Evolutionary conservation across 495 filamentous ascomycete species (phyloP).

Genomic region (Neurospora sp.): DNA sequence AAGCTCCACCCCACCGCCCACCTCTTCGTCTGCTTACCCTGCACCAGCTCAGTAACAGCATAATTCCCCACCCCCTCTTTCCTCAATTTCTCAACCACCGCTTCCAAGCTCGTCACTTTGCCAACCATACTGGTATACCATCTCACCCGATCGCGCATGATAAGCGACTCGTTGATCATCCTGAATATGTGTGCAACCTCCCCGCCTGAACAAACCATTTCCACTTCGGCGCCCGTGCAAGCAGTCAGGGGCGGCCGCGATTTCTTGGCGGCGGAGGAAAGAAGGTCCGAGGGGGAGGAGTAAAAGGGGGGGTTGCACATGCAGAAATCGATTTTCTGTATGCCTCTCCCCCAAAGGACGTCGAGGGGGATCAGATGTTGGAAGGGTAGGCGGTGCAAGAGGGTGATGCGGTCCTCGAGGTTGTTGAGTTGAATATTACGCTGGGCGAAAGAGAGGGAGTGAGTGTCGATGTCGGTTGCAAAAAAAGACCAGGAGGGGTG

Average conservation of each 20-base stretch:
- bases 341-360: fast-evolving
- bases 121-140: conserved; percentile 96
- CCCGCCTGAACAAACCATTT: conserved; percentile 83
- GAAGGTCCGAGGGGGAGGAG: conserved; percentile 57
- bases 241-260: conserved; percentile 56
- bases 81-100: conserved; percentile 51
- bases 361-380: conserved; percentile 48
- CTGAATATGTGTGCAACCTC: conserved; percentile 70
- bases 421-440: conserved; percentile 54
- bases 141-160: conserved; percentile 47
- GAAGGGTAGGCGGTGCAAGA: conserved; percentile 41
- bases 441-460: conserved; percentile 54
- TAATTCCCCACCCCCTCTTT: conserved; percentile 59
- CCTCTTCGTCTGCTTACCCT: conserved; percentile 68
- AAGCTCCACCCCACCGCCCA: conserved; percentile 92
- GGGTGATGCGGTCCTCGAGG: conserved; percentile 52
- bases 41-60: conserved; percentile 70
- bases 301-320: conserved; percentile 98
- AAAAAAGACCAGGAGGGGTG: conserved; percentile 61
- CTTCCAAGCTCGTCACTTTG: conserved; percentile 60
- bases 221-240: conserved; percentile 71
- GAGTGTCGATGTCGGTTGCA: conserved; percentile 75
- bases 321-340: conserved; percentile 59
- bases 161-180: conserved; percentile 65
- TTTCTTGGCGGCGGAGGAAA: conserved; percentile 51